These are phyloP conservation scores for Talaromyces sp. DNA, from an alignment of 2,329 filamentous ascomycete genomes.

Conservation along the genomic window DNA sequence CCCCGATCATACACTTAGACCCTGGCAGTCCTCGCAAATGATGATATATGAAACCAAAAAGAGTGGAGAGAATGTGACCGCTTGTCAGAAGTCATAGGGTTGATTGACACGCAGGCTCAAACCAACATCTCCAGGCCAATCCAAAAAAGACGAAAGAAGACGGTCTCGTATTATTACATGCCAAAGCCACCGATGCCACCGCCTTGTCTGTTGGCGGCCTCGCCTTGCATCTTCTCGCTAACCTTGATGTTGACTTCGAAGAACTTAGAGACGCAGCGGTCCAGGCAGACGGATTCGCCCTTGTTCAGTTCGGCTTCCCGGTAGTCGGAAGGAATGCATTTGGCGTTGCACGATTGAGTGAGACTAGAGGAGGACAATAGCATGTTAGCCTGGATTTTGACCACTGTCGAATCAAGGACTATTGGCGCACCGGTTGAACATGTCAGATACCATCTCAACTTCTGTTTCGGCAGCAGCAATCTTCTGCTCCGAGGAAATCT, in stretches of 20 bases:
- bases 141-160: neutral
- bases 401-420: neutral
- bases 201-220: constrained; percentile 64
- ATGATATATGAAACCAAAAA: constrained; percentile 10
- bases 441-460: constrained; percentile 95
- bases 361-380: constrained; percentile 50
- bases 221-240: constrained; percentile 89
- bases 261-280: constrained; percentile 96
- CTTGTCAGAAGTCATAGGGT: neutral
- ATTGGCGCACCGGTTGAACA: constrained; percentile 80
- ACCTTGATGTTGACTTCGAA: constrained; percentile 99
- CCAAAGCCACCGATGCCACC: constrained; percentile 49
- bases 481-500: constrained; percentile 94
- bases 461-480: constrained; percentile 94
- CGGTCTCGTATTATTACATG: constrained; percentile 25
- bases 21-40: neutral
- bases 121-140: neutral
- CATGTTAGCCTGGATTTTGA: neutral
- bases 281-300: constrained; percentile 95
- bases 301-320: constrained; percentile 97
- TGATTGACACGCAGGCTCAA: neutral
- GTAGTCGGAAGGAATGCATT: constrained; percentile 90
- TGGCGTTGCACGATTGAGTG: constrained; percentile 81
- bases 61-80: constrained; percentile 7
- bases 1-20: neutral